Base-by-base conservation (phyloP, 2,329 filamentous ascomycete genomes). In the Neonectria coccinea region DNA sequence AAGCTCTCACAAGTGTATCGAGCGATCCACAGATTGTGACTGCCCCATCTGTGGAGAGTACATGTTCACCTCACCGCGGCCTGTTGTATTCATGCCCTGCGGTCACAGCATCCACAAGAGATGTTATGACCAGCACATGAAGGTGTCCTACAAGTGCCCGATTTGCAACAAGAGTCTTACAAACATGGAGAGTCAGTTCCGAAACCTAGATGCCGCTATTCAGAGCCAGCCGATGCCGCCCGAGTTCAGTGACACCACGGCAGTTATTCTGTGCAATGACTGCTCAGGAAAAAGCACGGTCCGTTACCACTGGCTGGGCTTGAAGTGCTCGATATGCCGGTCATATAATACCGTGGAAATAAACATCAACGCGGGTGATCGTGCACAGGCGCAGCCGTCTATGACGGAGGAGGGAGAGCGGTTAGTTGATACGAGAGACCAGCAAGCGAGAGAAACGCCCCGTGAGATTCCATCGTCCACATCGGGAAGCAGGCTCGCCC, bases 1-100 rank as follows among this genome's bases (percentile, higher is more conserved):
- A 74, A 89, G 87, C 45, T 92, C 91, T 7, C 96, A 99, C 82
- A 94, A 93, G 71, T 99, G 96, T 75, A 95, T 98, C 70, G 96
- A 98, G 79, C 88, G 93, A 53, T 94, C 94, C 9, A 97, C 93
- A 33, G 94, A 99, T 76, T 97, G 94, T 75, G 92, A 98, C 76
- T 99, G 96, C 77, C 96, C 96, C 5, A 97, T 99, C 61, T 99
- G 96, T 78, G 92, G 94, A 68, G 94, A 97, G 65, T 97, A 97
- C 77, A 92, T 99, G 84, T 98, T 98, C 78, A 97, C 92, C 2
- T 97, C 95, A 9, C 91, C 92, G 3, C 89, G 90, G 59, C 90
- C 92, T 0, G 94, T 98, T 8, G 93, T 97, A 22, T 97, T 97
- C 75, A 96, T 99, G 92, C 88, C 89, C 42, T 99, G 96, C 77